Percentiles rank a stretch among this genome's conserved stretches.
phyloP scores from a whole-genome alignment of 768 basidiomycete genomes.

The Clathrus columnatus region DNA sequence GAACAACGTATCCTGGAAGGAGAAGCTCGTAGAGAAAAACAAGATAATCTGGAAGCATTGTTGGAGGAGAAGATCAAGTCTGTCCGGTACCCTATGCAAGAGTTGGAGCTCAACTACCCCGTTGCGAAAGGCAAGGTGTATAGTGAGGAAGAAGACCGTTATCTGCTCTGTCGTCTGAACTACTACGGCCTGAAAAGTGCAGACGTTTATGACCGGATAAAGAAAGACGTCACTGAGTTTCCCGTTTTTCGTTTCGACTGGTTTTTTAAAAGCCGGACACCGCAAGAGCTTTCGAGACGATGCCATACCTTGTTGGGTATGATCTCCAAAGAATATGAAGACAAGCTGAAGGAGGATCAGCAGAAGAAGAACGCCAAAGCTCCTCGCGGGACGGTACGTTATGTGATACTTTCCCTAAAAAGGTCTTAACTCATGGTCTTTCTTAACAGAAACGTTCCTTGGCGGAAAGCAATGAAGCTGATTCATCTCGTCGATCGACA shows the following conservation, averaged over 20 bases:
- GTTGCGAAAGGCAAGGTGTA: constrained; percentile 96
- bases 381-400: constrained; percentile 3
- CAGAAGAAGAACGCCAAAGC: constrained; percentile 62
- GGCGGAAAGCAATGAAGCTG: constrained; percentile 1
- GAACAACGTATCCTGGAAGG: constrained; percentile 81
- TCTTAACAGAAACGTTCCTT: constrained; percentile 3
- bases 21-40: constrained; percentile 81
- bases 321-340: constrained; percentile 73
- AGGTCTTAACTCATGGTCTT: not conserved
- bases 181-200: constrained; percentile 85
- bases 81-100: constrained; percentile 89
- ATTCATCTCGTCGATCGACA: constrained; percentile 33
- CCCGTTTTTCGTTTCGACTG: constrained; percentile 97
- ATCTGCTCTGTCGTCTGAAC: constrained; percentile 80
- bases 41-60: constrained; percentile 69
- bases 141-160: constrained; percentile 94
- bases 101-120: constrained; percentile 90
- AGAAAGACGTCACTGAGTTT: constrained; percentile 93
- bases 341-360: constrained; percentile 43
- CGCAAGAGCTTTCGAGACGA: constrained; percentile 79
- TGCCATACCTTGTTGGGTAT: constrained; percentile 82
- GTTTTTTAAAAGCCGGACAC: constrained; percentile 93
- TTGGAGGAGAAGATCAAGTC: constrained; percentile 76
- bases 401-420: not conserved
- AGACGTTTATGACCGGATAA: constrained; percentile 91